Conservation (phyloP, 2,329 filamentous ascomycete genomes). For the Achaetomium macrosporum region DNA sequence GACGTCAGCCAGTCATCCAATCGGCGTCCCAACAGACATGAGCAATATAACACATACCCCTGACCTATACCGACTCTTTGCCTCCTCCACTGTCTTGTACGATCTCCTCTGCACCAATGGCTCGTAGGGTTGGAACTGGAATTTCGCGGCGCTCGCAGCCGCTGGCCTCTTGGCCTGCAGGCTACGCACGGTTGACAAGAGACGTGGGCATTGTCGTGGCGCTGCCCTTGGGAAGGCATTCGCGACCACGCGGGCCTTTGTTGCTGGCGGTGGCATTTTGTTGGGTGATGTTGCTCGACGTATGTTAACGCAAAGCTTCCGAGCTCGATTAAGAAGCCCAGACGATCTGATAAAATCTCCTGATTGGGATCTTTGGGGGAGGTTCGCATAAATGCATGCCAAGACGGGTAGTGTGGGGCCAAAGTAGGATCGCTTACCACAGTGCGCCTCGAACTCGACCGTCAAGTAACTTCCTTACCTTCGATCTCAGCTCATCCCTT, state of each 20-base stretch:
- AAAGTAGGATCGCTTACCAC: too few species aligned
- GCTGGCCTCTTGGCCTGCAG: conserved; percentile 21
- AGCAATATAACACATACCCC: conserved; percentile 39
- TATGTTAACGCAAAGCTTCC: background rate
- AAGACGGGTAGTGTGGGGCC: background rate
- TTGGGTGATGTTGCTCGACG: background rate
- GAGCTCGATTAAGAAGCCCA: conserved; percentile 1
- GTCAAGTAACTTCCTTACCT: too few species aligned
- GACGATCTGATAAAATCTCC: conserved; percentile 12
- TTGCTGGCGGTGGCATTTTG: conserved; percentile 36
- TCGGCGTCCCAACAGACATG: background rate
- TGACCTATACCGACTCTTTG: conserved; percentile 51
- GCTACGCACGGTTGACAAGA: conserved; percentile 33
- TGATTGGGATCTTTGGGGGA: conserved; percentile 4
- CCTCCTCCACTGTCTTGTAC: conserved; percentile 53
- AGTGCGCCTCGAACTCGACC: too few species aligned
- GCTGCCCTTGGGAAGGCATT: conserved; percentile 30
- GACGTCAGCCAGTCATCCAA: conserved; percentile 4
- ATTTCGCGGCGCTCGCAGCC: conserved; percentile 13
- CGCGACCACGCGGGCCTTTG: conserved; percentile 33
- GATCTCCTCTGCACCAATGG: conserved; percentile 33
- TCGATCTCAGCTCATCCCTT: too few species aligned
- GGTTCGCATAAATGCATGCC: background rate
- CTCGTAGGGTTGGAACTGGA: conserved; percentile 22
- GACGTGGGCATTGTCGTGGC: conserved; percentile 37